These are phyloP conservation scores for Tylopilus cervinicoccineus DNA, from an alignment of 768 basidiomycete species.

Conservation along the genomic window DNA sequence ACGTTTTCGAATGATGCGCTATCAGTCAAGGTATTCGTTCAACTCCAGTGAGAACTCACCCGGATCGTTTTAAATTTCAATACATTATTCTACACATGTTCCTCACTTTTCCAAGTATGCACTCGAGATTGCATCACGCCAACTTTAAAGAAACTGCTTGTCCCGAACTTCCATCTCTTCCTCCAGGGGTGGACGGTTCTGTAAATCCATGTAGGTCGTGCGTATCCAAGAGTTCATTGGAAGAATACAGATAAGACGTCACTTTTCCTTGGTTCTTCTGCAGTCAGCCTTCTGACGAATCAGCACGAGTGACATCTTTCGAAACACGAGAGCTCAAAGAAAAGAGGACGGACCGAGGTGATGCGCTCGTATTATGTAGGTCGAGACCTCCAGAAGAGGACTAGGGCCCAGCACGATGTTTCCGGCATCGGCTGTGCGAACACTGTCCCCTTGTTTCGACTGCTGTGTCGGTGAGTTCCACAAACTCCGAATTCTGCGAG, in stretches of 20 bases:
- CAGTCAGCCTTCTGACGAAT: conserved; percentile 90
- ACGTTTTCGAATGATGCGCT: no score
- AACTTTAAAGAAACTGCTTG: no score
- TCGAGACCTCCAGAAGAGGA: conserved; percentile 58
- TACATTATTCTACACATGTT: no score
- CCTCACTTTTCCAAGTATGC: no score
- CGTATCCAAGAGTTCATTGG: conserved; percentile 91
- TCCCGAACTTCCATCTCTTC: no score
- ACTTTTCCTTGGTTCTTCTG: conserved; percentile 61
- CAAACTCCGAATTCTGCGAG: conserved; percentile 93
- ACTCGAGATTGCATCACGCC: no score
- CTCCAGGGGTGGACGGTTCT: conserved; percentile 80
- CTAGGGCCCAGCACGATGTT: not conserved
- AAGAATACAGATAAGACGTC: conserved; percentile 76
- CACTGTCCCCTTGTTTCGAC: conserved; percentile 55
- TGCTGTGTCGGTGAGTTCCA: conserved; percentile 85
- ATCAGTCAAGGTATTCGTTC: no score
- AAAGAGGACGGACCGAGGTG: conserved; percentile 62
- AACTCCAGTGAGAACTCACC: no score
- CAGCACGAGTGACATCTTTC: conserved; percentile 26
- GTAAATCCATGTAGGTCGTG: conserved; percentile 86
- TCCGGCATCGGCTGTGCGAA: no score
- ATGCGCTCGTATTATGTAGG: conserved; percentile 85
- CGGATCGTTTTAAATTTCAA: no score
- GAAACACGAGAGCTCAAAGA: not conserved